A percentile compares a stretch with the other conserved stretches of the same genome.
phyloP scores from a whole-genome alignment of 192 early-diverging fungal species.

The Entomortierella lignicola region DNA sequence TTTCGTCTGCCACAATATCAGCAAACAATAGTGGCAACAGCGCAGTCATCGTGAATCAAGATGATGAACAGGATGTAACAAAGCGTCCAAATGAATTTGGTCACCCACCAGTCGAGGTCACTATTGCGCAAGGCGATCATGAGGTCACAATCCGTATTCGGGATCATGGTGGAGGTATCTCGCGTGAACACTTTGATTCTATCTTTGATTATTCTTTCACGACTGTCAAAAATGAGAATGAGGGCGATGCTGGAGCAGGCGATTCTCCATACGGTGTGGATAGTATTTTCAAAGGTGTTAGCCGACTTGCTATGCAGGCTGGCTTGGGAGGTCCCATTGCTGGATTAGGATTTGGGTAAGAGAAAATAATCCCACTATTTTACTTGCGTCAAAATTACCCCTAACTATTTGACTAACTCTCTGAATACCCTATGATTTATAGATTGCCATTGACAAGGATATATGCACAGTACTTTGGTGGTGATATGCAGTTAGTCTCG shows the following conservation, averaged over 20 bases:
- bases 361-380: background rate
- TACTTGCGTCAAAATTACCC: background rate
- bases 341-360: slow-evolving; percentile 65
- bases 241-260: slow-evolving; percentile 42
- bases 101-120: slow-evolving; percentile 87
- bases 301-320: slow-evolving; percentile 84
- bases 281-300: slow-evolving; percentile 79
- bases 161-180: slow-evolving; percentile 93
- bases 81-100: slow-evolving; percentile 54
- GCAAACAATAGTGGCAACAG: background rate
- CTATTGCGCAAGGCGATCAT: slow-evolving; percentile 79
- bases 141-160: slow-evolving; percentile 88
- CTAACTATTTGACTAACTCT: background rate
- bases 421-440: slow-evolving; percentile 6
- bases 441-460: slow-evolving; percentile 89
- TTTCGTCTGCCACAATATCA: slow-evolving; percentile 1
- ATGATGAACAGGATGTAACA: slow-evolving; percentile 21
- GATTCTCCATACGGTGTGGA: slow-evolving; percentile 47
- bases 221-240: slow-evolving; percentile 78
- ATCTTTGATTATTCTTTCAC: slow-evolving; percentile 97
- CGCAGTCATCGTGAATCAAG: slow-evolving; percentile 27
- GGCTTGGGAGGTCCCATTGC: slow-evolving; percentile 95
- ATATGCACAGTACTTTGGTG: slow-evolving; percentile 95
- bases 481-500: slow-evolving; percentile 83
- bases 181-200: slow-evolving; percentile 74